A percentile compares a stretch with the other conserved stretches of the same genome.
Conservation (phyloP, 768 basidiomycete genomes). For the Psilocybe tampanensis region DNA sequence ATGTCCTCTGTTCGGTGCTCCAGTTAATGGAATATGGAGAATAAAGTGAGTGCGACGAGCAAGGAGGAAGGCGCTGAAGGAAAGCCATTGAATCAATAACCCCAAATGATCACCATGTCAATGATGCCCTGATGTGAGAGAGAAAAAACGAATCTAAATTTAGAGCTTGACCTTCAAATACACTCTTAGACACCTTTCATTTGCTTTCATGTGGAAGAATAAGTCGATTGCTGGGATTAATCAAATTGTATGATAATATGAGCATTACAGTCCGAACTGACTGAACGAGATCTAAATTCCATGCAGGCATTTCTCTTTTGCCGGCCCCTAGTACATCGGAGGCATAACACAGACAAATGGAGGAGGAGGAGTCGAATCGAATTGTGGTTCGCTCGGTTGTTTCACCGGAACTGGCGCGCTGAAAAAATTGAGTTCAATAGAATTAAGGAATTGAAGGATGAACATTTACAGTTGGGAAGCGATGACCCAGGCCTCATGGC, state of each 20-base stretch:
- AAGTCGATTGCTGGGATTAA: no score
- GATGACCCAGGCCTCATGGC: constrained; percentile 70
- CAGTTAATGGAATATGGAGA: not conserved
- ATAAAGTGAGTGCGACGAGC: no score
- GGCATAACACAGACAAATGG: constrained; percentile 31
- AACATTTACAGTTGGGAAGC: constrained; percentile 38
- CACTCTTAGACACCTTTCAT: constrained; percentile 4
- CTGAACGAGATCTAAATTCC: no score
- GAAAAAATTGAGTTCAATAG: not conserved
- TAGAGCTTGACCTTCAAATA: not conserved
- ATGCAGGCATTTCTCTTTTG: no score
- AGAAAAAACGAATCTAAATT: no score
- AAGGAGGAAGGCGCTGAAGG: no score
- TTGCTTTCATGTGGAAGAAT: no score
- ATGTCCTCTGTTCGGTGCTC: not conserved
- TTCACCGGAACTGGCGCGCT: constrained; percentile 13
- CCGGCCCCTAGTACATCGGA: constrained; percentile 18
- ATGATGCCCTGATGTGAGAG: no score
- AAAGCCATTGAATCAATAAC: no score
- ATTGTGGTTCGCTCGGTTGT: not conserved
- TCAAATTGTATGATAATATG: no score
- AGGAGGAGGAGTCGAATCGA: constrained; percentile 9
- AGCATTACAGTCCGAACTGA: no score
- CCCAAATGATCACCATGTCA: no score
- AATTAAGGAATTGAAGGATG: not conserved